Conservation (phyloP, 164 flowering plant genomes). For the Santalum album region DNA sequence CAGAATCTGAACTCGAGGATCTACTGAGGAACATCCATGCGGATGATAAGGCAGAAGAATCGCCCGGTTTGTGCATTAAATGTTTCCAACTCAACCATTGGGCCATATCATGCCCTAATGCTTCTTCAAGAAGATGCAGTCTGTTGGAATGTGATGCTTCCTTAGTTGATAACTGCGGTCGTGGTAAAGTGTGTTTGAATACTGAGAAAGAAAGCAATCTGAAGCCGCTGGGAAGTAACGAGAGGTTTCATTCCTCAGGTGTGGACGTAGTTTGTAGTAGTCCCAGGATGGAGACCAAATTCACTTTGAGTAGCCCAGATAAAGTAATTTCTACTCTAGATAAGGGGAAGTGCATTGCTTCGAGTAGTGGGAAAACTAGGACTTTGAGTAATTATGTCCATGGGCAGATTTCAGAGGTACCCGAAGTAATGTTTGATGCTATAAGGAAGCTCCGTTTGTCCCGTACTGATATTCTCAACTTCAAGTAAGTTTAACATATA, state of each 20-base stretch:
- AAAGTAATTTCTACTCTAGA: slow-evolving; percentile 5
- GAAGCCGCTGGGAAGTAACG: slow-evolving; percentile 5
- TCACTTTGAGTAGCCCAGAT: slow-evolving; percentile 4
- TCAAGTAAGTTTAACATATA: slow-evolving; percentile 45
- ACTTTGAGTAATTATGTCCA: slow-evolving; percentile 16
- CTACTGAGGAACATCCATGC: slow-evolving; percentile 30
- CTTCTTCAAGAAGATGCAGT: slow-evolving; percentile 14
- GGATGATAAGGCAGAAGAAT: slow-evolving; percentile 23
- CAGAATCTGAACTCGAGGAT: slow-evolving; percentile 41
- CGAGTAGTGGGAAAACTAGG: slow-evolving; percentile 15
- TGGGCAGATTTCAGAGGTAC: slow-evolving; percentile 31
- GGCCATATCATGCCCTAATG: slow-evolving; percentile 60
- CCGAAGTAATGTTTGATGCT: slow-evolving; percentile 41
- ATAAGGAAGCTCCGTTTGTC: slow-evolving; percentile 59
- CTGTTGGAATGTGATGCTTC: slow-evolving; percentile 11
- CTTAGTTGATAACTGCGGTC: slow-evolving; percentile 9
- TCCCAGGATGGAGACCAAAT: slow-evolving; percentile 3
- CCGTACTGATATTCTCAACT: slow-evolving; percentile 64
- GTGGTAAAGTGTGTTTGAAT: too few relatives aligned
- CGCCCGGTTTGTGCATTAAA: slow-evolving; percentile 46
- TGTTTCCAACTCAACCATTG: slow-evolving; percentile 70
- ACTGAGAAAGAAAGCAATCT: slow-evolving; percentile 7
- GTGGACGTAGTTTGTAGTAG: slow-evolving; percentile 6
- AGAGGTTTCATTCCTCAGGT: slow-evolving; percentile 6
- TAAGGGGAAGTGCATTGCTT: slow-evolving; percentile 12